Base-by-base conservation (phyloP, 2,329 filamentous ascomycete genomes). In the Microcera coccophila region DNA sequence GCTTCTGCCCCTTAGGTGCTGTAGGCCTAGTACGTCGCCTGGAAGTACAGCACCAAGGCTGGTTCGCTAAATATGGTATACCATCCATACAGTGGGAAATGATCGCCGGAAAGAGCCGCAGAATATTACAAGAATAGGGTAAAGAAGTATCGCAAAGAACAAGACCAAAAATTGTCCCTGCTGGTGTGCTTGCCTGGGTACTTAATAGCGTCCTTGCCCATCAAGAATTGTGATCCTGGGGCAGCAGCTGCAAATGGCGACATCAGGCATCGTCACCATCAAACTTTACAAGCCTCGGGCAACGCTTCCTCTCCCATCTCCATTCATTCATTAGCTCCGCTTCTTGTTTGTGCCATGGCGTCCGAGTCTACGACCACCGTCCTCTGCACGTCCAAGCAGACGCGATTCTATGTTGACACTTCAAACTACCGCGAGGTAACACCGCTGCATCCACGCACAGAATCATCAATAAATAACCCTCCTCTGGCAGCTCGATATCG, bases 381-480 rank as follows among this genome's bases (percentile, higher is more conserved):
- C 44, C 65, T 82, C 37, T 81, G 79, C 52, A 81, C 78, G 16
- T 81, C 79, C 59, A 84, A 82, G 54, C 81, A 85, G 58, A 85
- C 81, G 2, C 75, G 82, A 10, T 85, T 85, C 49, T 78, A 83
- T 57, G 80, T 72, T 48, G 75, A 65, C 49, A 9, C 15, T 10
- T 76, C 73, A 20, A 81, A 71, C 58, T 75, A 70, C 61, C 74
- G 69, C 45, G 79, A 84, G 68, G 79, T 82, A 62, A 21, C 47
- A 39, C 5, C n/a, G 4, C n/a, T 26, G 7, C 7, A 16, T 15
- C 10, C 15, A 24, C 8, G 29, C 29, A 32, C 7, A 7, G 4
- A 19, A 14, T 26, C 5, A 5, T 7, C 7, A 7, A 2, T 11
- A n/a, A 5, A 17, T 10, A 21, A 32, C 7, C n/a, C 11, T 7